phyloP scores from a whole-genome alignment of 2,329 filamentous ascomycete species.

The Botrytis fragariae region DNA sequence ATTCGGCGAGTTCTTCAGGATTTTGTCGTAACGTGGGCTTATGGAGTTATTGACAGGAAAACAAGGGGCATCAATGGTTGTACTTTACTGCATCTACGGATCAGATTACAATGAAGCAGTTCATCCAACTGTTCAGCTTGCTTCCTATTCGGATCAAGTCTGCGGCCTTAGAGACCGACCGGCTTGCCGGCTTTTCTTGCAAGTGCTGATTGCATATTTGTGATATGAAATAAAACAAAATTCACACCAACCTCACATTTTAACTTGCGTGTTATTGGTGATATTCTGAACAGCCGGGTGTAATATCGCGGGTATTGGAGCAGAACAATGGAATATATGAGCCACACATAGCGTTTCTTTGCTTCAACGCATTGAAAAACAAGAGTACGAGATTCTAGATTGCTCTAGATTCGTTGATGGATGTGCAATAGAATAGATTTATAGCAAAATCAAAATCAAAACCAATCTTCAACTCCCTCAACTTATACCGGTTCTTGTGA shows the following conservation, averaged over 20 bases:
- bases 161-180: constrained; percentile 73
- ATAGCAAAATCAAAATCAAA: background rate
- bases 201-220: constrained; percentile 22
- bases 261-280: background rate
- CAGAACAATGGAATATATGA: background rate
- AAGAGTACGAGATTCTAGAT: background rate
- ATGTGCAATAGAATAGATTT: background rate
- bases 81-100: constrained; percentile 38
- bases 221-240: constrained; percentile 10
- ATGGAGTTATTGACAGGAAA: constrained; percentile 33
- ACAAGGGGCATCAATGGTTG: constrained; percentile 32
- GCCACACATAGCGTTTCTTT: background rate
- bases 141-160: constrained; percentile 51
- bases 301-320: background rate
- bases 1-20: constrained; percentile 14
- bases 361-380: background rate
- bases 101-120: constrained; percentile 44
- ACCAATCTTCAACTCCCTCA: background rate
- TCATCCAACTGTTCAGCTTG: constrained; percentile 49
- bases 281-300: background rate
- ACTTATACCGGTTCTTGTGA: background rate
- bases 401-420: background rate
- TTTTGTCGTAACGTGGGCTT: constrained; percentile 29
- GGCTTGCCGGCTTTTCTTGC: constrained; percentile 61
- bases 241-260: background rate